Percentiles rank a stretch among this genome's conserved stretches.
These are phyloP conservation scores for Pseudocercospora eumusae DNA, from an alignment of 2,329 filamentous ascomycete species.

Conservation along the genomic window DNA sequence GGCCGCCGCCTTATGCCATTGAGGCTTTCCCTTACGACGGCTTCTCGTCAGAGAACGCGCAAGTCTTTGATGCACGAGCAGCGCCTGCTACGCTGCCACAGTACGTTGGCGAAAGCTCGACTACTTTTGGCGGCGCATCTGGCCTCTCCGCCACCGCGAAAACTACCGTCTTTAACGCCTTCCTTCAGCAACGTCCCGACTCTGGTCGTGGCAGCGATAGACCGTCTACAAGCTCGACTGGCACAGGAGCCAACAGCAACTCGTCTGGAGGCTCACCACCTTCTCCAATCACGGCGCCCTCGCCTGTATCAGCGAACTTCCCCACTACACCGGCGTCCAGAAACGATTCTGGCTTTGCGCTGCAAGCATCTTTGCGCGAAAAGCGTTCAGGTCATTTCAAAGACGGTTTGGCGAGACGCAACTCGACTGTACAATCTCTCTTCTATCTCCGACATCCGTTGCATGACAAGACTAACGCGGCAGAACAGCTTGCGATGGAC, in stretches of 20 bases:
- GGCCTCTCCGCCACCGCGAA: conserved; percentile 55
- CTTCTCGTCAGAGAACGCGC: conserved; percentile 82
- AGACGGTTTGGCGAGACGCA: conserved; percentile 67
- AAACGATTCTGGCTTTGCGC: conserved; percentile 86
- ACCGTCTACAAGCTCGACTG: conserved; percentile 69
- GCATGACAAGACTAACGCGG: conserved; percentile 37
- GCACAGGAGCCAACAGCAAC: conserved; percentile 41
- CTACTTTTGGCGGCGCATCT: conserved; percentile 69
- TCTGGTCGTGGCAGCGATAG: conserved; percentile 65
- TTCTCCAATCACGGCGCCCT: conserved; percentile 69
- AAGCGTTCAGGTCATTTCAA: conserved; percentile 89
- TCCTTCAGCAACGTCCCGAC: conserved; percentile 73
- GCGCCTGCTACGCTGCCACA: conserved; percentile 73
- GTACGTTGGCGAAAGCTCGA: conserved; percentile 86
- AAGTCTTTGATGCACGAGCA: conserved; percentile 73
- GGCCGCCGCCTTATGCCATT: conserved; percentile 87
- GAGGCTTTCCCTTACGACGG: conserved; percentile 90
- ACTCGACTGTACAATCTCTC: conserved; percentile 66
- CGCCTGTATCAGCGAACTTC: conserved; percentile 76
- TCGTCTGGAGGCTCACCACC: conserved; percentile 53
- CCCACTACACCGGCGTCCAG: conserved; percentile 79
- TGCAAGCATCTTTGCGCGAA: conserved; percentile 83
- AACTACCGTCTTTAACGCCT: conserved; percentile 85
- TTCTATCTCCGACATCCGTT: conserved; percentile 34
- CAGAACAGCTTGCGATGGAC: conserved; percentile 68